Conservation (phyloP, 192 early-diverging fungal species). For the Coemansia sp. region DNA sequence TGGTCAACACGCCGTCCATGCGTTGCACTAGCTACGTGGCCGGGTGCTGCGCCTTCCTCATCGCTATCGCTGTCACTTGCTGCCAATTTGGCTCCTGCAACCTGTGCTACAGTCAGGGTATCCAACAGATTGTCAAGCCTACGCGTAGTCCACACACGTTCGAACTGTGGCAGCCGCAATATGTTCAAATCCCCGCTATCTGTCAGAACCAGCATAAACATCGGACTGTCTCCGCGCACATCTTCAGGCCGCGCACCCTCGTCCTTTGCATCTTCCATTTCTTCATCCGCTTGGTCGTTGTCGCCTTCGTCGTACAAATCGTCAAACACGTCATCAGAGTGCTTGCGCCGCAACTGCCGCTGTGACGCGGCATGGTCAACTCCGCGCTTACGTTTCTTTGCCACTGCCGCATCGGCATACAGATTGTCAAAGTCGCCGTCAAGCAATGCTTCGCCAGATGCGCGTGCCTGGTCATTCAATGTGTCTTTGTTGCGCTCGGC, state of each 20-base stretch:
- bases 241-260: constrained; percentile 15
- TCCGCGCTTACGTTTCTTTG: constrained; percentile 21
- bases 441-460: not conserved
- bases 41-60: not conserved
- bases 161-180: constrained; percentile 34
- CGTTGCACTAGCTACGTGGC: not conserved
- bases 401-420: constrained; percentile 29
- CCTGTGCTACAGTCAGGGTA: constrained; percentile 12
- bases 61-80: constrained; percentile 10
- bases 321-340: constrained; percentile 23
- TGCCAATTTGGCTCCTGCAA: not conserved
- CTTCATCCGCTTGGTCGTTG: constrained; percentile 8
- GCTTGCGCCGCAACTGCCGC: constrained; percentile 18
- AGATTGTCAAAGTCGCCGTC: constrained; percentile 42
- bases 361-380: not conserved
- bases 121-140: constrained; percentile 35
- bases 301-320: constrained; percentile 55
- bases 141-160: constrained; percentile 32
- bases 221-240: constrained; percentile 20
- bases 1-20: constrained; percentile 24
- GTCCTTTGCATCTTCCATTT: not conserved
- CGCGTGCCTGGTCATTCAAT: constrained; percentile 9
- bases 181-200: constrained; percentile 31
- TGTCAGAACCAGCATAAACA: constrained; percentile 23
- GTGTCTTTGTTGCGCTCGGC: constrained; percentile 30